Base-by-base conservation (phyloP, 164 flowering plant species). In the Liriodendron chinense region DNA sequence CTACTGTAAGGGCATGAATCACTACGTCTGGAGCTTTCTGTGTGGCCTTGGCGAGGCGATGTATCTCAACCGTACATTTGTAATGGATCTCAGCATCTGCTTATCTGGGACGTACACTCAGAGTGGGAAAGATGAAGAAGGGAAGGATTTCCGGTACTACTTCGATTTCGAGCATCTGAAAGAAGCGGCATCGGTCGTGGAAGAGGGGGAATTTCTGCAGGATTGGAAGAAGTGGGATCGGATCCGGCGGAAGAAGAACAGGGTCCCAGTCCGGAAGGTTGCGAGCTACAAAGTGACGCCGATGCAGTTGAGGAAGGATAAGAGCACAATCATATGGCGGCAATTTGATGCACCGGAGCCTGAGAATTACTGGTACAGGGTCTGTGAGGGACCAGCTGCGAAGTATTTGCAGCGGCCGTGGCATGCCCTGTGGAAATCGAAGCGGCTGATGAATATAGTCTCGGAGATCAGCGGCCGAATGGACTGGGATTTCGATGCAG, bases 401-500 rank as follows among this genome's bases (percentile, higher is more conserved):
- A 92, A 90, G 73, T 86, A 87, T 76, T 82, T 96, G 56, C 88
- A 92, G 79, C 85, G 98, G 78, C 97, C 99, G 2, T 96, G 99
- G 99, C 96, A 92, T 47, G 90, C 96, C 2, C 4, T 94, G 13
- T 96, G 98, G 97, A 96, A 96, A 80, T 96, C 99, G 7, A 96
- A 94, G 87, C 85, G 99, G 75, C 75, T 96, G 72, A 94, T 96
- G 98, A 94, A 94, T 72, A 94, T 96, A 53, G 99, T 96, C 25
- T 77, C 99, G 7, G 96, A 85, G 79, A 94, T 96, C 47, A 89
- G 96, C 73, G 98, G 96, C 62, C 75, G 76, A 69, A 87, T 96
- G 96, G 97, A 96, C 80, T 96, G 99, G 99, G 97, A 96, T 83
- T 96, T 89, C 68, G 99, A 96, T 81, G 97, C 94, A 0, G 96